Evolutionary conservation across 352 stramenopile genomes (phyloP).

Genomic region (Phytophthora constricta): DNA sequence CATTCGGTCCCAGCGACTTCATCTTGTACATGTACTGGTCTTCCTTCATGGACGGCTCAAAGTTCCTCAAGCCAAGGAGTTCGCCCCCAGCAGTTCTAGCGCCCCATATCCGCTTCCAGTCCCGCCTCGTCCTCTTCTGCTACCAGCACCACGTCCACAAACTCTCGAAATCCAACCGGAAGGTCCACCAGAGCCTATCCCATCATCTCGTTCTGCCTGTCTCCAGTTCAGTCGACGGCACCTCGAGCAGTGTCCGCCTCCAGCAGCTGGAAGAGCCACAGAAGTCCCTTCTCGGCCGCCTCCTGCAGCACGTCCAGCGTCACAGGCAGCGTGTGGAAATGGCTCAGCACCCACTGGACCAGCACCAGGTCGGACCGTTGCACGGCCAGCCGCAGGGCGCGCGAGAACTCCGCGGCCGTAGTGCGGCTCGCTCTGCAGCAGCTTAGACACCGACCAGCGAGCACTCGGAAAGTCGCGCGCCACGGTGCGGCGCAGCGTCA

Average conservation of each 20-base stretch:
- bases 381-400: slow-evolving; percentile 1
- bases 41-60: not conserved
- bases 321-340: slow-evolving; percentile 55
- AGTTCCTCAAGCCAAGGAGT: not conserved
- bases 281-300: not conserved
- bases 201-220: not conserved
- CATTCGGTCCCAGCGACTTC: not conserved
- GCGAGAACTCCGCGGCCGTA: slow-evolving; percentile 8
- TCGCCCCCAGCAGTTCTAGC: not conserved
- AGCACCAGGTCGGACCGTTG: slow-evolving; percentile 1
- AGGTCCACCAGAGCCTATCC: not conserved
- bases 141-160: not conserved
- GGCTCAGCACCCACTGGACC: slow-evolving; percentile 8
- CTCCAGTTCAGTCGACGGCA: not conserved
- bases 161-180: too few species aligned
- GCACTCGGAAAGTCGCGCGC: not conserved
- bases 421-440: not conserved
- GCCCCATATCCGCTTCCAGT: not conserved
- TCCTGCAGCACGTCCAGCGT: slow-evolving; percentile 73
- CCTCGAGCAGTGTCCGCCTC: not conserved
- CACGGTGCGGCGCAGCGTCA: not conserved
- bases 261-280: not conserved
- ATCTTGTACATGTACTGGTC: not conserved
- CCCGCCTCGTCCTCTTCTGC: not conserved
- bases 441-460: not conserved